Conservation (phyloP, 2,329 filamentous ascomycete genomes). For the Geoglossum cookeanum region DNA sequence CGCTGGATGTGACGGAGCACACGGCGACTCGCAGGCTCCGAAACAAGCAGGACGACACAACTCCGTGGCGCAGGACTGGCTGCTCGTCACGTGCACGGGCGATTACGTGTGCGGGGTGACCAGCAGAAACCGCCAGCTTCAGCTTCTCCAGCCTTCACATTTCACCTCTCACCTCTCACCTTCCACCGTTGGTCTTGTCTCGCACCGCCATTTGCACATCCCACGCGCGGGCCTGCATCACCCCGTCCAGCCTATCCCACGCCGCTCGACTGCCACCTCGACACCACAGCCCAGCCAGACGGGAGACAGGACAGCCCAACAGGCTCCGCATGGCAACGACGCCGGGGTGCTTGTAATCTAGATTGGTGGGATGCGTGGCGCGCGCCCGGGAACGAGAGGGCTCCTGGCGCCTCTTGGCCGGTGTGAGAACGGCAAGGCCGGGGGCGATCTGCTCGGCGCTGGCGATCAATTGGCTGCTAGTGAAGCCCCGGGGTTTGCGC, state of each 20-base stretch:
- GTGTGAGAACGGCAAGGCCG: not conserved
- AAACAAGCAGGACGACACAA: too few relatives aligned
- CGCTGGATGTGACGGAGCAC: too few relatives aligned
- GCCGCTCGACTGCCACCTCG: not conserved
- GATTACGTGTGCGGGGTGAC: too few relatives aligned
- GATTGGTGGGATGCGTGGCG: not conserved
- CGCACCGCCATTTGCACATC: not conserved
- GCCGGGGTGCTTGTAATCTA: not conserved
- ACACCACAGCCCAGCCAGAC: not conserved
- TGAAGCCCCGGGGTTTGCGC: not conserved
- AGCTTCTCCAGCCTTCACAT: too few relatives aligned
- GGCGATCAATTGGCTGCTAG: not conserved
- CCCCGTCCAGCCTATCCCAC: not conserved
- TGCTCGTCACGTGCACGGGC: too few relatives aligned
- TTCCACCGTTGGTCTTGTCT: not conserved
- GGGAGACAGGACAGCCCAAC: not conserved
- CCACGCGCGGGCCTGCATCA: not conserved
- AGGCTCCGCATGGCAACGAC: too few relatives aligned
- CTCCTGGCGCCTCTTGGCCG: not conserved
- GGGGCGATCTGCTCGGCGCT: not conserved
- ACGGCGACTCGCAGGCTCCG: too few relatives aligned
- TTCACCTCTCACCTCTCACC: too few relatives aligned
- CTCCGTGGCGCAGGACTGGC: too few relatives aligned
- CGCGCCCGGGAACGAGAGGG: not conserved
- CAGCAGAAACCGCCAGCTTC: not conserved